Evolutionary conservation across 257 asterid species (phyloP), one percentile per base, ranked within the genome.

Genomic region (Thymus mandschuricus): DNA sequence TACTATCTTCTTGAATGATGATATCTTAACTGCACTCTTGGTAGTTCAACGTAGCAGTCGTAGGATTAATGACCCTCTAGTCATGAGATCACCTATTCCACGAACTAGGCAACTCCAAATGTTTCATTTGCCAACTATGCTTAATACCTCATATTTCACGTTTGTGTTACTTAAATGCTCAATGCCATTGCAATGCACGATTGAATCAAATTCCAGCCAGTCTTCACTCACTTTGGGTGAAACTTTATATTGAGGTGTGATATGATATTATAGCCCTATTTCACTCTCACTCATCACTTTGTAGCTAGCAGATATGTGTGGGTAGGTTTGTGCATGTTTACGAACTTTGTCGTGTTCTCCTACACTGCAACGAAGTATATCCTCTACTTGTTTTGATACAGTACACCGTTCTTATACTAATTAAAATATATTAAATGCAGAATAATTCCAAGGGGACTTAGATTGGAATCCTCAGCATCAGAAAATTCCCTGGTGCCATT

Each of bases 401-500:
- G 76, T 70, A 54, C 40, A 65, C n/a, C 21, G 64, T 52, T 72
- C 5, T 21, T 45, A 35, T 49, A 33, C 68, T 56, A 48, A 60
- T 65, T 46, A 61, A 10, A 57, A 33, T 55, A 58, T 7, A 11
- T 21, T 21, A 40, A n/a, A 64, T 74, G 86, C 89, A 86, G 96
- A 85, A 82, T 48, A 78, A 74, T 52, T 71, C 85, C 63, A 85
- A 72, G 71, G 76, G 60, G 41, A 71, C 73, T 51, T 86, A 78
- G 82, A 38, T 12, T 27, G 66, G 71, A 66, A 60, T 58, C 40
- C 35, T 50, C 48, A 34, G 72, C 52, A 61, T 70, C 52, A 45
- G 43, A 44, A 50, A 68, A 64, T 21, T 21, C 44, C 44, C 38
- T 48, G 52, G n/a, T 43, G 72, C 75, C 50, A 10, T 50, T 51